These are phyloP conservation scores for Aspergillus sergii DNA, from an alignment of 2,329 filamentous ascomycete genomes.

Conservation along the genomic window DNA sequence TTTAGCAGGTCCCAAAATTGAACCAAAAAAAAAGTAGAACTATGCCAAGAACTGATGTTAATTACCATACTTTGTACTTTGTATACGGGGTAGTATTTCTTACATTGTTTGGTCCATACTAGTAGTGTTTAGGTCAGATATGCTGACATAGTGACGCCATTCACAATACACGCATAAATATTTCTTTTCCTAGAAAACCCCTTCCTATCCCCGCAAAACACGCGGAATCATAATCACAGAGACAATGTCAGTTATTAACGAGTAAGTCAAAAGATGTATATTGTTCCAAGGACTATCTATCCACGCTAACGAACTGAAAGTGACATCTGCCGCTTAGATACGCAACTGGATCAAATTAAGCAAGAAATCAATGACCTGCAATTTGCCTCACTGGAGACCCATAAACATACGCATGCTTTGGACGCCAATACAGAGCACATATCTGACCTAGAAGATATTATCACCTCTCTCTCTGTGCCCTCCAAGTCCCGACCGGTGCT, in stretches of 20 bases:
- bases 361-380: constrained; percentile 36
- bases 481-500: constrained; percentile 66
- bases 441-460: constrained; percentile 64
- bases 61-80: not conserved
- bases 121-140: not conserved
- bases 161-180: not conserved
- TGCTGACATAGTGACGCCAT: not conserved
- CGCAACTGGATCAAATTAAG: constrained; percentile 60
- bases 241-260: constrained; percentile 17
- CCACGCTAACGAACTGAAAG: constrained; percentile 31
- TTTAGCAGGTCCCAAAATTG: too few relatives aligned
- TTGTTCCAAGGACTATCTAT: not conserved
- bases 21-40: not conserved
- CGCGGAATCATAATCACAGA: not conserved
- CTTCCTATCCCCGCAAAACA: not conserved
- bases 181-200: not conserved
- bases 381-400: constrained; percentile 21
- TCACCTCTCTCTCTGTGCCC: constrained; percentile 71
- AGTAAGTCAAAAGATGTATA: constrained; percentile 8
- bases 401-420: constrained; percentile 12
- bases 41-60: not conserved
- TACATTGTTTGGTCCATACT: not conserved
- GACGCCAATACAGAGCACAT: constrained; percentile 31
- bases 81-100: not conserved
- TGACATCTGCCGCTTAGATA: constrained; percentile 60